phyloP scores from a whole-genome alignment of 306 rosid species.

The Elaeagnus macrophylla region DNA sequence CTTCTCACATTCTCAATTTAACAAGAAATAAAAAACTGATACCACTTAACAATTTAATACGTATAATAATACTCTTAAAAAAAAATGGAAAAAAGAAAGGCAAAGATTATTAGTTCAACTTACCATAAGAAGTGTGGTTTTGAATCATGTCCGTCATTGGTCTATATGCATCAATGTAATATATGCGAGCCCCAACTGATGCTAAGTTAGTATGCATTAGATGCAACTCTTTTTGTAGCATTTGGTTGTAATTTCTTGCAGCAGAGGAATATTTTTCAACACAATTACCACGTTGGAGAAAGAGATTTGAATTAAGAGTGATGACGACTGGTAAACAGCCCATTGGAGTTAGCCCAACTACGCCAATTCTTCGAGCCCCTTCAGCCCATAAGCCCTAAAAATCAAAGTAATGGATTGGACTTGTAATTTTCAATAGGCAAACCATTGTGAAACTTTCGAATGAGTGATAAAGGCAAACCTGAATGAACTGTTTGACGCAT shows the following conservation, averaged over 20 bases:
- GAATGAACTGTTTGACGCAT: conserved; percentile 30
- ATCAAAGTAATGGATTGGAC: too few species aligned
- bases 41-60: too few species aligned
- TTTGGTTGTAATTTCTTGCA: conserved; percentile 41
- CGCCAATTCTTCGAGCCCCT: conserved; percentile 44
- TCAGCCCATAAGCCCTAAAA: conserved; percentile 44
- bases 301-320: conserved; percentile 24
- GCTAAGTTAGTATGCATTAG: conserved; percentile 23
- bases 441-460: too few species aligned
- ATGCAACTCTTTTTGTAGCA: conserved; percentile 40
- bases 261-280: conserved; percentile 33
- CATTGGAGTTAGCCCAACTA: conserved; percentile 60
- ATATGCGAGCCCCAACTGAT: conserved; percentile 18
- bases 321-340: conserved; percentile 61
- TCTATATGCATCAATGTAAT: conserved; percentile 43
- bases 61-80: too few species aligned
- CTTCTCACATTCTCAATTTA: too few species aligned
- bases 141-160: conserved; percentile 43
- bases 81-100: too few species aligned
- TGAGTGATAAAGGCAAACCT: too few species aligned
- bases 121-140: conserved; percentile 29
- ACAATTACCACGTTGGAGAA: conserved; percentile 30
- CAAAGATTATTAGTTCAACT: neutral
- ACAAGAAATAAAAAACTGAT: too few species aligned
- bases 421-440: too few species aligned